Conservation (phyloP, 306 rosid species). For the Medicago ruthenica region DNA sequence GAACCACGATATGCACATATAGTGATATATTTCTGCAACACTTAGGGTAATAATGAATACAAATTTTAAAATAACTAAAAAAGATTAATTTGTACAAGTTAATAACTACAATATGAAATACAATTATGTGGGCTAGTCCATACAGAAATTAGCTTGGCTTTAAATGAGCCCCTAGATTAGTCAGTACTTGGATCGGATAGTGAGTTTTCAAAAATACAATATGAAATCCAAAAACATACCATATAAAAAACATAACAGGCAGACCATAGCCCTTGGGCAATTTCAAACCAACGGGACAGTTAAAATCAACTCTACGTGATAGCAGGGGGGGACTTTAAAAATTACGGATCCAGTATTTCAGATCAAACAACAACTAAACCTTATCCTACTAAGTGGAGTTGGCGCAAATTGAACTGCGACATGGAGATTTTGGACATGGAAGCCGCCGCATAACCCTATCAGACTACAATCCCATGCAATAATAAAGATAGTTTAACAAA, state of each 20-base stretch:
- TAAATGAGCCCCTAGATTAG: no score
- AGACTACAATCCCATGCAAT: background rate
- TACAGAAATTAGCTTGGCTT: no score
- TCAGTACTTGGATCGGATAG: no score
- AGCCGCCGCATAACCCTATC: background rate
- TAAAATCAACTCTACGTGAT: slow-evolving; percentile 15
- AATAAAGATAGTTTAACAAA: background rate
- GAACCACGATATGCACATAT: background rate
- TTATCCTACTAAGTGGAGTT: no score
- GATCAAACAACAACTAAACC: background rate
- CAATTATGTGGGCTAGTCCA: no score
- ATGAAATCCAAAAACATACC: background rate
- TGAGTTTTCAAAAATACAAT: no score
- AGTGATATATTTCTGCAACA: background rate
- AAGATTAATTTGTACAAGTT: background rate
- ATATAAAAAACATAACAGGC: background rate
- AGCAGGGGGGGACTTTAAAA: background rate
- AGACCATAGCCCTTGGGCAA: background rate
- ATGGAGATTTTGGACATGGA: background rate
- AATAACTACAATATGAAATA: no score
- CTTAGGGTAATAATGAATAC: slow-evolving; percentile 1
- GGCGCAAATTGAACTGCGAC: background rate
- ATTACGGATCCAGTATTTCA: background rate
- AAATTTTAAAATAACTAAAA: background rate
- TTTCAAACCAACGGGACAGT: background rate